These are phyloP conservation scores for Leccinum subrobustum DNA, from an alignment of 1,284 basidiomycete species.

Conservation along the genomic window DNA sequence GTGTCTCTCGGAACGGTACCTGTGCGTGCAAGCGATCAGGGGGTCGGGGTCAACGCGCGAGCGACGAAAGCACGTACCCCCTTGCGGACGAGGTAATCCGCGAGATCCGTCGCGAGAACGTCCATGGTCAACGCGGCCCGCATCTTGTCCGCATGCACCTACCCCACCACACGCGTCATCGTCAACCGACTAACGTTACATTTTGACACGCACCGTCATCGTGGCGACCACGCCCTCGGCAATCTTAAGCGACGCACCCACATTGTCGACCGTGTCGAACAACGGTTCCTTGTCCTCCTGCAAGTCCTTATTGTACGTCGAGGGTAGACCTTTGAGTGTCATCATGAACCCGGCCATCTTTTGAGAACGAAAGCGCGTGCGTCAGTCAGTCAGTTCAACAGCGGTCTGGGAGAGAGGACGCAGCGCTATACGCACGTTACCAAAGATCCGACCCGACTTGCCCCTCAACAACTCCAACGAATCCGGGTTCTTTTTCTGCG, in stretches of 20 bases:
- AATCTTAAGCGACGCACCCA: conserved; percentile 89
- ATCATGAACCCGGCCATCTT: conserved; percentile 98
- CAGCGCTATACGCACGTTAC: conserved; percentile 57
- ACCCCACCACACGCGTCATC: neutral
- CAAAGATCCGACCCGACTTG: conserved; percentile 93
- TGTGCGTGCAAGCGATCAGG: conserved; percentile 28
- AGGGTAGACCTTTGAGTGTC: conserved; percentile 95
- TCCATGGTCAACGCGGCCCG: conserved; percentile 89
- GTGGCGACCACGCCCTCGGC: conserved; percentile 94
- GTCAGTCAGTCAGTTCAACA: neutral
- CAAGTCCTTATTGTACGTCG: conserved; percentile 98
- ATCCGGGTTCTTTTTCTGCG: conserved; percentile 99
- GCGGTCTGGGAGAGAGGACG: neutral
- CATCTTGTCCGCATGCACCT: conserved; percentile 94
- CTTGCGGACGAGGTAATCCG: conserved; percentile 97
- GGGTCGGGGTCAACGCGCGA: too few relatives aligned
- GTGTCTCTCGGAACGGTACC: conserved; percentile 97
- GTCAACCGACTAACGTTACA: conserved; percentile 1
- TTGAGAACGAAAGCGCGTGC: neutral
- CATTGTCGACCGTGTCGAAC: conserved; percentile 91
- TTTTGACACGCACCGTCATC: conserved; percentile 59
- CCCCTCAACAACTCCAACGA: conserved; percentile 93
- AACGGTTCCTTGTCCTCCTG: conserved; percentile 99
- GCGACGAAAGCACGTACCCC: conserved; percentile 58
- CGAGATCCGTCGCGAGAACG: conserved; percentile 95